These are phyloP conservation scores for Suillus weaverae DNA, from an alignment of 768 basidiomycete species.

Conservation along the genomic window DNA sequence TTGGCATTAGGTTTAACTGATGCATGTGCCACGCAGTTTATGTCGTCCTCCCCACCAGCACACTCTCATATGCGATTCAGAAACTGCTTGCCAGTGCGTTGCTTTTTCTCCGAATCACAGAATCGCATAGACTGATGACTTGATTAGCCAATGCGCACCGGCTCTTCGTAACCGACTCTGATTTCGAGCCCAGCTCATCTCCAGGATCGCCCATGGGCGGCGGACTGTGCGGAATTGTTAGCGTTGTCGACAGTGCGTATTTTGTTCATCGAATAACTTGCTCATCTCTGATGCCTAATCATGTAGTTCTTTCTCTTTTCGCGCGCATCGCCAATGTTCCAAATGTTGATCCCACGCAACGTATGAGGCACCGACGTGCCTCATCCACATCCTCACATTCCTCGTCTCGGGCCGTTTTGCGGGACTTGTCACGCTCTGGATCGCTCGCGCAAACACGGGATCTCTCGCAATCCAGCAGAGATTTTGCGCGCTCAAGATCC, in stretches of 20 bases:
- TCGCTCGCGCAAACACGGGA: slow-evolving; percentile 21
- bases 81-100: slow-evolving; percentile 80
- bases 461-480: slow-evolving; percentile 15
- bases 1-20: neutral
- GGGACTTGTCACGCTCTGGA: slow-evolving; percentile 28
- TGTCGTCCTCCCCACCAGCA: slow-evolving; percentile 64
- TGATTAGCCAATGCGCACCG: slow-evolving; percentile 72
- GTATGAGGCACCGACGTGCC: slow-evolving; percentile 78
- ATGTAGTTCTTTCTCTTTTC: slow-evolving; percentile 72
- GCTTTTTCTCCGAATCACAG: neutral
- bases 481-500: slow-evolving; percentile 41
- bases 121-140: neutral
- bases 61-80: slow-evolving; percentile 70
- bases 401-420: slow-evolving; percentile 19
- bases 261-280: neutral
- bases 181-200: slow-evolving; percentile 50
- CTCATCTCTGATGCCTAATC: slow-evolving; percentile 6
- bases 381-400: slow-evolving; percentile 69
- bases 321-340: slow-evolving; percentile 72
- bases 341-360: slow-evolving; percentile 73
- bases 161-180: slow-evolving; percentile 68
- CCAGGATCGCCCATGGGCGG: slow-evolving; percentile 43
- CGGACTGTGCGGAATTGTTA: slow-evolving; percentile 72
- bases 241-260: slow-evolving; percentile 74
- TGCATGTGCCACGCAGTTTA: slow-evolving; percentile 50